Base-by-base conservation (phyloP, 2,329 filamentous ascomycete genomes). In the Aspergillus brasiliensis region DNA sequence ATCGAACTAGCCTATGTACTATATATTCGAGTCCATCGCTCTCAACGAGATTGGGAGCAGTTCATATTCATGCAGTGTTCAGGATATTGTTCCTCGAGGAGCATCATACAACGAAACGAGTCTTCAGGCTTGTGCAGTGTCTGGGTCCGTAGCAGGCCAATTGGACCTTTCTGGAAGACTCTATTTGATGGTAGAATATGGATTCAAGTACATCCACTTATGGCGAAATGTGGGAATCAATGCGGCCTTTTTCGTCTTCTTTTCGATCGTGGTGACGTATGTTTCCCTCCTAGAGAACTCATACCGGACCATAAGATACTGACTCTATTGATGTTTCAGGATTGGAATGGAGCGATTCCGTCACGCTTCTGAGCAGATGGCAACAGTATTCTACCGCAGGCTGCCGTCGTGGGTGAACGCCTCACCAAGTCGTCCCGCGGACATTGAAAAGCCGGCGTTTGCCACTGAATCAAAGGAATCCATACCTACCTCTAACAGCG, bases 191-290 rank as follows among this genome's bases (percentile, higher is more conserved):
- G 42, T 44, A 1, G 25, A 59, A 15, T 59, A 59, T 19, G 34
- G 51, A 1, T 59, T 59, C 13, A 21, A 56, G 1, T 5, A 42
- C 6, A 15, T 27, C 2, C 42, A 59, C 8, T 15, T 56, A 7
- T 59, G 57, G 57, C 53, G 46, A 13, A 59, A 59, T 15, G 42
- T 59, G 11, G 57, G 42, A 3, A 59, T 59, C 13, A 59, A 56
- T 25, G 42, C 42, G 1, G 57, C 34, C 1, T 56, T 59, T 6
- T 59, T 59, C 27, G 11, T 56, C 11, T 38, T 56, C 11, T 59
- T 59, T 48, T 27, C 27, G 15, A 15, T 37, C 21, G 21, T 38
- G 1, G 31, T 37, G 11, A 37, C 42, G 55, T 57, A 25, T 5
- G 55, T 51, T 27, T 19, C 25, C 17, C 13, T 34, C 5, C 11